Evolutionary conservation across 1,284 basidiomycete species (phyloP), one percentile per base, ranked within the genome.

Genomic region (Rhodotorula sp.): DNA sequence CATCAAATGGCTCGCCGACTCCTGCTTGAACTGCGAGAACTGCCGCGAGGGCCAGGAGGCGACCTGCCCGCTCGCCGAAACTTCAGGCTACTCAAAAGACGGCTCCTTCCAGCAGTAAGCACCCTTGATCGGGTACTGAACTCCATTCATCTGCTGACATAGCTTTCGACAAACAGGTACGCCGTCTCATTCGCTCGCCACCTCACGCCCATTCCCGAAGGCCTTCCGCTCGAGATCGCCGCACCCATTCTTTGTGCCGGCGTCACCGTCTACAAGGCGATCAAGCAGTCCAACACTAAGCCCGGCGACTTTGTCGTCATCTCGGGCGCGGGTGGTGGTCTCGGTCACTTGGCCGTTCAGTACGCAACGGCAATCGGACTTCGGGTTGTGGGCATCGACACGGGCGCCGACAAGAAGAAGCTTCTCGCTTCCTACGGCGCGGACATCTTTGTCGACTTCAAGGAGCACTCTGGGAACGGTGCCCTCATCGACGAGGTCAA

Each of bases 1-100:
- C 12, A 88, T 96, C 84, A 95, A 95, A 81, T 91, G 91, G 90
- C 83, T 91, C 52, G 90, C 89, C 12, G 85, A 88, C 78, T 87
- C 86, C 67, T 92, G 85, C 78, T 83, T 82, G 59, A 83, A 89
- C 77, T 94, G 91, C 81, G 89, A 91, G 79, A 86, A 85, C 76
- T 93, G 93, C 81, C 85, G 60, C 23, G 86, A 86, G 74, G 90
- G 88, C 53, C 82, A 85, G 66, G 92, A 93, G 79, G 88, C 77
- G 71, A 79, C 80, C 61, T 93, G 92, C 80, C 74, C 80, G 27
- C 80, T 88, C 27, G 87, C 85, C 49, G 84, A 88, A 78, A 59
- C 45, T 45, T 45, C 34, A 1, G 70, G 70, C 25, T 72, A 72
- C 66, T 55, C 60, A 2, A 85, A 90, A 67, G 89, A 93, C 78